These are phyloP conservation scores for Phalaenopsis hybrid DNA, from an alignment of 116 monocot species.

Conservation along the genomic window DNA sequence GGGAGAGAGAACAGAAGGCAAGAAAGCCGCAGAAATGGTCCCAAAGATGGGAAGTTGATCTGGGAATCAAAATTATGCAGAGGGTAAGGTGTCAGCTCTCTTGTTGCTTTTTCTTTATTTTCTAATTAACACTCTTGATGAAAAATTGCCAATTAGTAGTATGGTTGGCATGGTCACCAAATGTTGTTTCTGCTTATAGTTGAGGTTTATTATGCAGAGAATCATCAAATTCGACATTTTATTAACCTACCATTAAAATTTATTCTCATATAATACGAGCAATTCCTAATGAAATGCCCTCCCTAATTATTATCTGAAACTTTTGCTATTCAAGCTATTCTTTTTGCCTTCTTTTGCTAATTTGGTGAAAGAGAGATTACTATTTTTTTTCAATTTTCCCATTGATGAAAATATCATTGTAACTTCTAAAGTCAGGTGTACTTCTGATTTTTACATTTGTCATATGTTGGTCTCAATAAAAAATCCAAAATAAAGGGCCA, in stretches of 20 bases:
- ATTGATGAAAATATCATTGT: too few relatives aligned
- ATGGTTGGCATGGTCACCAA: neutral
- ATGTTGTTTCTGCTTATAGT: neutral
- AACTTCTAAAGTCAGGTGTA: too few relatives aligned
- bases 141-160: neutral
- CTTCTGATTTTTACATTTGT: too few relatives aligned
- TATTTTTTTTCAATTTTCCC: too few relatives aligned
- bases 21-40: conserved; percentile 78
- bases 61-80: conserved; percentile 86
- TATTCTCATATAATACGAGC: neutral
- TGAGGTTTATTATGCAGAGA: neutral
- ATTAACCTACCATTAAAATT: neutral
- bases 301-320: too few relatives aligned
- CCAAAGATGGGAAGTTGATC: conserved; percentile 93
- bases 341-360: too few relatives aligned
- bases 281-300: too few relatives aligned
- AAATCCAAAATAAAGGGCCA: too few relatives aligned
- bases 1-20: conserved; percentile 83
- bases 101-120: neutral
- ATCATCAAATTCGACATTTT: neutral
- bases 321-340: too few relatives aligned
- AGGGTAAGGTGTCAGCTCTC: conserved; percentile 44
- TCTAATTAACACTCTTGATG: neutral
- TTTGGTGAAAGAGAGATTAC: too few relatives aligned
- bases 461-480: too few relatives aligned